Evolutionary conservation across 768 basidiomycete genomes (phyloP).

Genomic region (Suillus placidus): DNA sequence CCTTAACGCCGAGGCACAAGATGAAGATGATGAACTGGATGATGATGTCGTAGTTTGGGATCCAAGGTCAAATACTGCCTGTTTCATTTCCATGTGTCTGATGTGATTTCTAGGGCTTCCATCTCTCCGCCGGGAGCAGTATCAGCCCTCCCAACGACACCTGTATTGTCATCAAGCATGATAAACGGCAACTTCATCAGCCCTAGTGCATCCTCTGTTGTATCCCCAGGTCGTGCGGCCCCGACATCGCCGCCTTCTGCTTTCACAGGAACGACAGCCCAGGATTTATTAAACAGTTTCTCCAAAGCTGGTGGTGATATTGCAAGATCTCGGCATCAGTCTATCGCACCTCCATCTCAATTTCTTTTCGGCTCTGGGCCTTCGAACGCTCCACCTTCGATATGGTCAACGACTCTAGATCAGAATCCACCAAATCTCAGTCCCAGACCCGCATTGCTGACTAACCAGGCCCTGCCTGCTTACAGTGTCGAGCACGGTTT

Average conservation of each 20-base stretch:
- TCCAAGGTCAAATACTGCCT: slow-evolving; percentile 49
- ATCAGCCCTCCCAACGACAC: slow-evolving; percentile 24
- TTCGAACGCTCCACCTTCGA: slow-evolving; percentile 53
- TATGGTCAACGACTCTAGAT: slow-evolving; percentile 67
- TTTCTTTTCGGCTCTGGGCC: slow-evolving; percentile 56
- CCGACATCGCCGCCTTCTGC: slow-evolving; percentile 25
- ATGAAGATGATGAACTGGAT: slow-evolving; percentile 55
- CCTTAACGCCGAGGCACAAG: slow-evolving; percentile 42
- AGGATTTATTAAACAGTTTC: slow-evolving; percentile 61
- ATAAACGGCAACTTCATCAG: slow-evolving; percentile 13
- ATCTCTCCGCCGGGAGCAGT: slow-evolving; percentile 22
- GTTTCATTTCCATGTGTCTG: slow-evolving; percentile 8
- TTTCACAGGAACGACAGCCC: slow-evolving; percentile 55
- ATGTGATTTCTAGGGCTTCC: slow-evolving; percentile 18
- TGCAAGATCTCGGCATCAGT: slow-evolving; percentile 17
- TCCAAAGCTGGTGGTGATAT: slow-evolving; percentile 23
- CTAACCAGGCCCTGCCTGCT: background rate
- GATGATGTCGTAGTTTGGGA: slow-evolving; percentile 78
- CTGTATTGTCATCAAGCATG: slow-evolving; percentile 11
- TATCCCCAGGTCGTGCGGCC: slow-evolving; percentile 28
- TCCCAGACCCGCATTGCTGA: slow-evolving; percentile 1
- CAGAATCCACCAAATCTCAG: slow-evolving; percentile 33
- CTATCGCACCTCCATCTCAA: slow-evolving; percentile 38
- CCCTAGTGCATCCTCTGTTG: slow-evolving; percentile 6
- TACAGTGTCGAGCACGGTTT: slow-evolving; percentile 10